A percentile compares a stretch with the other conserved stretches of the same genome.
Conservation (phyloP, 176 grass and related monocot species). For the bread wheat (Triticum aestivum) region DNA sequence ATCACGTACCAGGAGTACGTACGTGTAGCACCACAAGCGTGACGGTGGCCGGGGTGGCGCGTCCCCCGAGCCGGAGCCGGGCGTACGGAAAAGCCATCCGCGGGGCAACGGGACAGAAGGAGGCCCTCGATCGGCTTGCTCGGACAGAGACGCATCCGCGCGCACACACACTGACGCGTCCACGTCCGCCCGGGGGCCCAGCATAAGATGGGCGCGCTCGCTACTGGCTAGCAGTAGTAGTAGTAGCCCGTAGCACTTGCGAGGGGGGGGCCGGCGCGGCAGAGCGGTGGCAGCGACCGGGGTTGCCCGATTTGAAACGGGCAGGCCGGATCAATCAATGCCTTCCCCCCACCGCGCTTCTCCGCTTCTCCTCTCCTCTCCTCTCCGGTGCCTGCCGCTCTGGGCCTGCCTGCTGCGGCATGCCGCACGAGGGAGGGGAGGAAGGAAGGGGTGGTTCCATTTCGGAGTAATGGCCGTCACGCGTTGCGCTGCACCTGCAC, state of each 20-base stretch:
- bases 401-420: neutral
- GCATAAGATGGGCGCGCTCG: neutral
- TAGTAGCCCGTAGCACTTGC: neutral
- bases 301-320: slow-evolving; percentile 7
- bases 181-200: neutral
- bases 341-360: neutral
- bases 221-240: neutral
- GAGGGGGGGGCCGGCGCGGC: neutral
- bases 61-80: neutral
- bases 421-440: too few species aligned
- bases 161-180: neutral
- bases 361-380: neutral
- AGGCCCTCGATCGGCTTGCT: neutral
- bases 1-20: neutral
- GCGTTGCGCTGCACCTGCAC: neutral
- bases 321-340: neutral
- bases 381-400: neutral
- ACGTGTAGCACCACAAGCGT: neutral
- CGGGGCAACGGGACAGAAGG: neutral
- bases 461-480: slow-evolving; percentile 13
- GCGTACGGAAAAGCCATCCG: neutral
- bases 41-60: neutral
- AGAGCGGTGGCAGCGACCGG: neutral
- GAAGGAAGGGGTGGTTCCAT: neutral
- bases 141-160: neutral